phyloP scores from a whole-genome alignment of 768 basidiomycete species.

The Dentipellis sp. region DNA sequence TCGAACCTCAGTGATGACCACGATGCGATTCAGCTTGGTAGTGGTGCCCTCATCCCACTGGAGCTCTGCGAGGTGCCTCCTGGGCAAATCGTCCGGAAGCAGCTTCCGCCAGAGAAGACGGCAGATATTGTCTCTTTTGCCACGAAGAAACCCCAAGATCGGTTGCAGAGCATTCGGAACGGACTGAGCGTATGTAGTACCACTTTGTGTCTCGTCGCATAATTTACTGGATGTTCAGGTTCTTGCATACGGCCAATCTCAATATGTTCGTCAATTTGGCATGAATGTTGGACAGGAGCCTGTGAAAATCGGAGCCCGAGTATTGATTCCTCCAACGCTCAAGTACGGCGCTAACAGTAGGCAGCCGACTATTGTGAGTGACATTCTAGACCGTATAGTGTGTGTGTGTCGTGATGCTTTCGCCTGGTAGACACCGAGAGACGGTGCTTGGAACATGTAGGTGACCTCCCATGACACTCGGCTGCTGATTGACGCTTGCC shows the following conservation, averaged over 20 bases:
- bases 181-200: conserved; percentile 38
- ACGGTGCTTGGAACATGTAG: conserved; percentile 77
- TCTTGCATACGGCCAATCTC: conserved; percentile 32
- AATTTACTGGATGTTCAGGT: conserved; percentile 28
- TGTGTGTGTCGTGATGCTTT: not conserved
- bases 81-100: conserved; percentile 67
- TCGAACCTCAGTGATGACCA: not conserved
- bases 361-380: conserved; percentile 48
- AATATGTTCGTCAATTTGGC: conserved; percentile 62
- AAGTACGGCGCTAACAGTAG: conserved; percentile 53
- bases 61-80: conserved; percentile 54
- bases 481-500: not conserved
- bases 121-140: conserved; percentile 57
- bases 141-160: conserved; percentile 49
- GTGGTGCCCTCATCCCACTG: conserved; percentile 54
- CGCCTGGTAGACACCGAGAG: conserved; percentile 38
- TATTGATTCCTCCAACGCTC: conserved; percentile 57
- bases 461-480: conserved; percentile 8
- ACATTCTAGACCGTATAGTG: not conserved
- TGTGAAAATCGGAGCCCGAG: conserved; percentile 48
- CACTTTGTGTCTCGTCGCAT: not conserved
- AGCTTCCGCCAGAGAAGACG: conserved; percentile 59
- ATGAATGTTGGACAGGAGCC: conserved; percentile 53
- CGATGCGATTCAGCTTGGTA: conserved; percentile 37
- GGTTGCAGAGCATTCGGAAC: conserved; percentile 42